Evolutionary conservation across 352 stramenopile genomes (phyloP).

Genomic region (Pythium oligandrum): DNA sequence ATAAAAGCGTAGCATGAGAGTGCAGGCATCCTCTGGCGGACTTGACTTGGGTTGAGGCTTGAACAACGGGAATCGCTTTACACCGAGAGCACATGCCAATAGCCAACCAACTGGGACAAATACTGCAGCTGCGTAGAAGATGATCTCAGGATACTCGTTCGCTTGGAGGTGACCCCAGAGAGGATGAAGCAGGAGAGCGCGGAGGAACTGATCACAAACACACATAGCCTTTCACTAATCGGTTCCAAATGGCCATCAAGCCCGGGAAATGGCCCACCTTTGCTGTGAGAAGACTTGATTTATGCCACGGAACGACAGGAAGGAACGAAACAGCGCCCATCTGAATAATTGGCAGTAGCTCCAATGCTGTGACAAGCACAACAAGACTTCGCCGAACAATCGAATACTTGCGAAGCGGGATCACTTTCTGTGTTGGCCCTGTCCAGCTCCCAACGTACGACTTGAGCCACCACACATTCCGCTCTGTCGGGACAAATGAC

Average conservation of each 20-base stretch:
- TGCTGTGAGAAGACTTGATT: slow-evolving; percentile 20
- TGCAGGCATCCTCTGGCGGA: slow-evolving; percentile 45
- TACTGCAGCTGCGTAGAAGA: slow-evolving; percentile 37
- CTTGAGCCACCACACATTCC: neutral
- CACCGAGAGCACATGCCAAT: slow-evolving; percentile 25
- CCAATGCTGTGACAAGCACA: slow-evolving; percentile 23
- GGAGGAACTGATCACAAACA: slow-evolving; percentile 18
- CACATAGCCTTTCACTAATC: neutral
- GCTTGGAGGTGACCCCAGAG: slow-evolving; percentile 41
- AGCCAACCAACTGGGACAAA: slow-evolving; percentile 34
- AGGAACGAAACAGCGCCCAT: slow-evolving; percentile 41
- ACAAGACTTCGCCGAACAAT: slow-evolving; percentile 30
- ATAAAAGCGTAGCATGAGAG: slow-evolving; percentile 43
- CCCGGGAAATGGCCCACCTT: slow-evolving; percentile 11
- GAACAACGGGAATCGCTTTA: slow-evolving; percentile 56
- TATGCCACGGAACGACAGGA: slow-evolving; percentile 47
- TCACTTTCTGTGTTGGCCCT: slow-evolving; percentile 23
- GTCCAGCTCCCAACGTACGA: slow-evolving; percentile 33
- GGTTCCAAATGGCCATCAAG: too few species aligned
- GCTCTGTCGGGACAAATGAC: slow-evolving; percentile 12
- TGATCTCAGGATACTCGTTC: slow-evolving; percentile 20
- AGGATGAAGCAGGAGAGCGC: slow-evolving; percentile 37
- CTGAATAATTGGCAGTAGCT: slow-evolving; percentile 48
- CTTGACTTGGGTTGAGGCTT: slow-evolving; percentile 45
- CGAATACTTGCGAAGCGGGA: slow-evolving; percentile 17